These are phyloP conservation scores for Neurospora sp. DNA, from an alignment of 495 filamentous ascomycete species.

Conservation along the genomic window DNA sequence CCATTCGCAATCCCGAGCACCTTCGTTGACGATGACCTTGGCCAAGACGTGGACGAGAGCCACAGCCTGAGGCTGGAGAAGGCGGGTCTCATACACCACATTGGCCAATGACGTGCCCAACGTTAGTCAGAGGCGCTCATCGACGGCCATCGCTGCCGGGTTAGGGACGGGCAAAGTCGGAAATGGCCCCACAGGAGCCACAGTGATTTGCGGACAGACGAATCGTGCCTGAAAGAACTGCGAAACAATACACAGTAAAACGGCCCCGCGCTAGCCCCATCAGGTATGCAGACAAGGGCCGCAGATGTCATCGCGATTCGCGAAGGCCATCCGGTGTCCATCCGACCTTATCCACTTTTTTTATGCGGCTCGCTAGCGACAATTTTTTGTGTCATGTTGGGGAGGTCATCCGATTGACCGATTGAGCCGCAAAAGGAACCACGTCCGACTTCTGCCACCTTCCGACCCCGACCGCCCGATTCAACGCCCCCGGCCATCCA, in stretches of 20 bases:
- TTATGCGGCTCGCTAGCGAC: slow-evolving; percentile 4
- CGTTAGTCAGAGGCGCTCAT: slow-evolving; percentile 16
- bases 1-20: neutral
- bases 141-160: neutral
- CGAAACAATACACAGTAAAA: neutral
- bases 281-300: neutral
- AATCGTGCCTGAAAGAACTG: neutral
- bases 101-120: slow-evolving; percentile 12
- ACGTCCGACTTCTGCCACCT: neutral
- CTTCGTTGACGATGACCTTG: slow-evolving; percentile 9
- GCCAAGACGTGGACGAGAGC: slow-evolving; percentile 17
- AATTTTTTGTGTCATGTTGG: slow-evolving; percentile 2
- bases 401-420: neutral
- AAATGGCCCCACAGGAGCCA: slow-evolving; percentile 8
- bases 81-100: neutral
- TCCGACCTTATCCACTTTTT: neutral
- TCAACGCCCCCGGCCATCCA: neutral
- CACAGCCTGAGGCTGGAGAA: slow-evolving; percentile 17
- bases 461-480: neutral
- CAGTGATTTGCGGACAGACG: neutral
- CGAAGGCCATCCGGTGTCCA: neutral
- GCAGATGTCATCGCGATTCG: neutral
- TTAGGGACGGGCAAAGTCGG: slow-evolving; percentile 17
- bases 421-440: slow-evolving; percentile 11
- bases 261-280: slow-evolving; percentile 2